These are phyloP conservation scores for Xylaria sp. DNA, from an alignment of 2,329 filamentous ascomycete genomes.

Conservation along the genomic window DNA sequence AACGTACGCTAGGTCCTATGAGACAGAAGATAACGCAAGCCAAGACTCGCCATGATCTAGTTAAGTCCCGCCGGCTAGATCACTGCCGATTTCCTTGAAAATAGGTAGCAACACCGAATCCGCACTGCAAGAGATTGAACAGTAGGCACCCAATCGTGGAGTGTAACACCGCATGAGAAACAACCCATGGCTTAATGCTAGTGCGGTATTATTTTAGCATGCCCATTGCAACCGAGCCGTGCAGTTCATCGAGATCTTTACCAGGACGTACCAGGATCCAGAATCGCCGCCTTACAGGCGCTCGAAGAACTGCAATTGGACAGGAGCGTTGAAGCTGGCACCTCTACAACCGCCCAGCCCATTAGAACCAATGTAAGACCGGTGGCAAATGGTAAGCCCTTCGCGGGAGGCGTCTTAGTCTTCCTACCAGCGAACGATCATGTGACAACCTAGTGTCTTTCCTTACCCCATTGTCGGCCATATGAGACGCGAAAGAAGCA, in stretches of 20 bases:
- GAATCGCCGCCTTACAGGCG: constrained; percentile 3
- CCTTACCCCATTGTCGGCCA: not conserved
- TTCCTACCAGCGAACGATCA: not conserved
- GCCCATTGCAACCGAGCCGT: constrained; percentile 9
- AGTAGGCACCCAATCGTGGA: not conserved
- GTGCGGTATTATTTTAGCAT: constrained; percentile 2
- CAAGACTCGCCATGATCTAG: constrained; percentile 10
- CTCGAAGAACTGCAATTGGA: not conserved
- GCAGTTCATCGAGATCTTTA: constrained; percentile 9
- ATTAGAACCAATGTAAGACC: not conserved
- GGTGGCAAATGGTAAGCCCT: not conserved
- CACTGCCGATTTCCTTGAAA: constrained; percentile 16
- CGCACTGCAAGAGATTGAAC: constrained; percentile 12
- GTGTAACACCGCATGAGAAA: constrained; percentile 13
- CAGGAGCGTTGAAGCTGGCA: constrained; percentile 3
- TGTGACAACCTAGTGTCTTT: not conserved
- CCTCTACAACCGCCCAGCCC: not conserved
- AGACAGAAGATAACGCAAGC: constrained; percentile 14
- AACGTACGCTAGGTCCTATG: not conserved
- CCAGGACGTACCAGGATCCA: constrained; percentile 8
- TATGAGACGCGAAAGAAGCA: not conserved
- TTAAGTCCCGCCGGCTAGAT: constrained; percentile 3
- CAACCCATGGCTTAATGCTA: not conserved
- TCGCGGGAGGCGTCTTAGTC: not conserved
- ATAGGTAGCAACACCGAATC: constrained; percentile 2